These are phyloP conservation scores for Tetrapisispora nanseiensis DNA, from an alignment of 805 yeast genomes.

Conservation along the genomic window DNA sequence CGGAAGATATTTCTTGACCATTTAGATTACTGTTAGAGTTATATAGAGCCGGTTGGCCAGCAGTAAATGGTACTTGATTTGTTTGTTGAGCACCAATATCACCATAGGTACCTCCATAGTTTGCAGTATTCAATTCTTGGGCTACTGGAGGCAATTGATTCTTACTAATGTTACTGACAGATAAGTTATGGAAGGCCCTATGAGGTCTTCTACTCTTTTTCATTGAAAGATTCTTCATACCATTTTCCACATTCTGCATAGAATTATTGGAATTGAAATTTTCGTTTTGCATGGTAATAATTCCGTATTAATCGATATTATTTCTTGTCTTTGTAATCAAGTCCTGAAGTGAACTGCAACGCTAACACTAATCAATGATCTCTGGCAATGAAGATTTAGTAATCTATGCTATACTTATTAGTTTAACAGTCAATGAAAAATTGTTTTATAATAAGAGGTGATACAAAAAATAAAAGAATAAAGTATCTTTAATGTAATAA, in stretches of 20 bases:
- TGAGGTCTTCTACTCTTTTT: slow-evolving; percentile 24
- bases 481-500: no score
- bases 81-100: not conserved
- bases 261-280: not conserved
- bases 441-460: no score
- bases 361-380: no score
- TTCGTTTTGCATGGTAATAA: not conserved
- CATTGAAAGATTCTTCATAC: slow-evolving; percentile 4
- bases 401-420: no score
- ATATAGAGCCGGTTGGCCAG: not conserved
- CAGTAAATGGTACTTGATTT: not conserved
- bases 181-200: slow-evolving; percentile 23
- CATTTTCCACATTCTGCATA: slow-evolving; percentile 8
- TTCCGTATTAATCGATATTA: no score
- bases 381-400: no score
- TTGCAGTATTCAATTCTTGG: not conserved
- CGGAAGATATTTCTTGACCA: not conserved
- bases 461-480: no score
- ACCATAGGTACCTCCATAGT: not conserved
- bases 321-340: no score
- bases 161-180: slow-evolving; percentile 1
- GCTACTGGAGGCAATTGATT: slow-evolving; percentile 2
- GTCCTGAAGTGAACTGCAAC: no score
- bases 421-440: no score
- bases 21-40: not conserved